phyloP scores from a whole-genome alignment of 768 basidiomycete species.

The Tulasnella sp. region DNA sequence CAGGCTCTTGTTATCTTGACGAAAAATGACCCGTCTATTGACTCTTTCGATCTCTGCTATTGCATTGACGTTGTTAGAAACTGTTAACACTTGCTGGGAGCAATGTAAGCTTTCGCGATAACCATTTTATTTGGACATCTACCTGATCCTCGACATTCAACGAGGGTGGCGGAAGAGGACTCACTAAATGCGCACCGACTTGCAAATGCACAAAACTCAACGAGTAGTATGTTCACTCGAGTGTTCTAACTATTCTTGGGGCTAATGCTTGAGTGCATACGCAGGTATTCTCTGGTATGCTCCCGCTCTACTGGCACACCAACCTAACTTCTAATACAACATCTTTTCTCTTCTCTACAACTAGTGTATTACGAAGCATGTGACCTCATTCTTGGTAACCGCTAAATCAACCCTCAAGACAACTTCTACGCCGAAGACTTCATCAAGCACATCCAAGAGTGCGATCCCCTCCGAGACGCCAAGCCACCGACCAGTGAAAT shows the following conservation, averaged over 20 bases:
- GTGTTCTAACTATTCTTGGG: neutral
- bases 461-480: slow-evolving; percentile 15
- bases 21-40: too few species aligned
- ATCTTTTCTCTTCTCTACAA: slow-evolving; percentile 21
- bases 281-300: neutral
- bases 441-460: slow-evolving; percentile 18
- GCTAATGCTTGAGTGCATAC: neutral
- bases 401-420: neutral
- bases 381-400: slow-evolving; percentile 17
- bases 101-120: neutral
- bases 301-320: neutral
- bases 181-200: slow-evolving; percentile 33
- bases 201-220: slow-evolving; percentile 18
- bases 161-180: slow-evolving; percentile 25
- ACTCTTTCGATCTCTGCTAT: too few species aligned
- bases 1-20: too few species aligned
- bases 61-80: neutral
- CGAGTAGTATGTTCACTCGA: neutral
- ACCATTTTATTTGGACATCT: neutral
- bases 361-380: neutral
- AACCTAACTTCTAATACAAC: neutral
- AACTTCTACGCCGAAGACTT: slow-evolving; percentile 2
- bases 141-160: slow-evolving; percentile 10
- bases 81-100: neutral
- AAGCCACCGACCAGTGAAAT: slow-evolving; percentile 26